phyloP scores from a whole-genome alignment of 106 monocot species.

The Acorus calamus region DNA sequence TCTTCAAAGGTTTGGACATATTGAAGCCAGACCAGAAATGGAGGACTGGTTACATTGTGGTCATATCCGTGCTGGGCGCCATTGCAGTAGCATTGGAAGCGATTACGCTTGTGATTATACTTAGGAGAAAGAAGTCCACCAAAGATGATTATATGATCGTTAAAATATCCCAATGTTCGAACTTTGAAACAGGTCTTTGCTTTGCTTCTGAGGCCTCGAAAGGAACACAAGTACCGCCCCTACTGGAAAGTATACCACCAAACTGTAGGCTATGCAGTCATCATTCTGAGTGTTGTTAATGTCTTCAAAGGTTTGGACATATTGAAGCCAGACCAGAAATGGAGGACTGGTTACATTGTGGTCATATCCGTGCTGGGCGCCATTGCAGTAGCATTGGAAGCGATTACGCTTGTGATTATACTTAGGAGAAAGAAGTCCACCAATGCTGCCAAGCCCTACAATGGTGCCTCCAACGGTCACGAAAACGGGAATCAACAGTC shows the following conservation, averaged over 20 bases:
- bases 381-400: conserved; percentile 6
- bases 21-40: conserved; percentile 6
- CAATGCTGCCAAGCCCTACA: too few species aligned
- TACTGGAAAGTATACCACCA: conserved; percentile 21
- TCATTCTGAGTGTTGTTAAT: conserved; percentile 9
- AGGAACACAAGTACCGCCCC: conserved; percentile 12
- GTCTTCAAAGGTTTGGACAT: conserved; percentile 13
- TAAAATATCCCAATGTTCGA: not conserved
- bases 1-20: conserved; percentile 12
- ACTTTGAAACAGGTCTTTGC: not conserved
- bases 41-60: not conserved
- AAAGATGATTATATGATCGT: too few species aligned
- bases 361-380: not conserved
- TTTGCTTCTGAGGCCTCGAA: conserved; percentile 9
- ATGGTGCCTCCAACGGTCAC: too few species aligned
- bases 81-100: conserved; percentile 5
- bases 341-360: not conserved
- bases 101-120: not conserved
- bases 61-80: not conserved
- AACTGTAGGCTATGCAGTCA: conserved; percentile 7
- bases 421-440: not conserved
- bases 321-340: conserved; percentile 4
- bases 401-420: not conserved
- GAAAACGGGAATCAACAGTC: too few species aligned
- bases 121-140: not conserved